Base-by-base conservation (phyloP, 495 filamentous ascomycete genomes). In the Hypoxylon trugodes region DNA sequence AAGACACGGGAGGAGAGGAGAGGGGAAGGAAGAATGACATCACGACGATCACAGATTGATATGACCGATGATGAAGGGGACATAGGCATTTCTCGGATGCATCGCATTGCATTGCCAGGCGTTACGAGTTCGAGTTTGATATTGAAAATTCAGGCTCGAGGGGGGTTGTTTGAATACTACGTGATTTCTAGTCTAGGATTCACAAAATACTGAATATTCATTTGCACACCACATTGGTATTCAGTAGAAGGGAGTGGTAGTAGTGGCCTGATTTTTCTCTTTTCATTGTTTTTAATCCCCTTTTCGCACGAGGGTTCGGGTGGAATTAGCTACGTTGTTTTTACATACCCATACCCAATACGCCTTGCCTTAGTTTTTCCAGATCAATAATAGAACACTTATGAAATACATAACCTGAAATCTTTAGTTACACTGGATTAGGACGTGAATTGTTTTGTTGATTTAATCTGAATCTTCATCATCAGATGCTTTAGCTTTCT, bases 401-500 rank as follows among this genome's bases (percentile, higher is more conserved):
- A n/a, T n/a, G n/a, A n/a, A n/a, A n/a, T n/a, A n/a, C n/a, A n/a
- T n/a, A n/a, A n/a, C n/a, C n/a, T n/a, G n/a, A n/a, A n/a, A n/a
- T n/a, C n/a, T n/a, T n/a, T n/a, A n/a, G n/a, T n/a, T n/a, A 10
- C 35, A 33, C 1, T 18, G 2, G 9, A 40, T 28, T 16, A 45
- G 13, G 0, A 7, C n/a, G 33, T 41, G 28, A 41, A 38, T 28
- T 49, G 1, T 1, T 6, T 32, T 19, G 6, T 19, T 12, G 9
- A 22, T 52, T 41, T 52, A 78, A 4, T 74, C 77, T n/a, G 72
- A 77, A 37, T 72, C 74, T 1, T 79, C 75, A 24, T 77, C 77
- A 0, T 76, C 67, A 1, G 68, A 69, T 16, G 43, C 38, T 7
- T 61, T 66, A 4, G 69, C 69, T 46, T 76, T 71, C 62, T 73